These are phyloP conservation scores for Trypanosomatidae sp. DNA, from an alignment of 208 protist genomes.

Conservation along the genomic window DNA sequence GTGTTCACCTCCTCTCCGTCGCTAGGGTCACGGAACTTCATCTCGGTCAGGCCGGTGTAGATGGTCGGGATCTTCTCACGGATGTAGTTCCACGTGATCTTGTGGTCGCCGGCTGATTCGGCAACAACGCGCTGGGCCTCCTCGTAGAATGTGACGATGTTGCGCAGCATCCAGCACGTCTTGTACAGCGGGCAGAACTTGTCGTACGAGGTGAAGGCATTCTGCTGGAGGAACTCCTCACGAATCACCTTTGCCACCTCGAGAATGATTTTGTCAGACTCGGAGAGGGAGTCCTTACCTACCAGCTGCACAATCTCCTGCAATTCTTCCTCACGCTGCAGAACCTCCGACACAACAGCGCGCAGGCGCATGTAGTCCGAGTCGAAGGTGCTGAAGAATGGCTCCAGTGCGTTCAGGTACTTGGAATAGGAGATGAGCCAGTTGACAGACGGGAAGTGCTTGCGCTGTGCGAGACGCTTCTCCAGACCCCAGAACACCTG, in stretches of 20 bases:
- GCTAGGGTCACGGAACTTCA: conserved; percentile 91
- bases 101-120: conserved; percentile 90
- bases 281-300: conserved; percentile 99
- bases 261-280: conserved; percentile 99
- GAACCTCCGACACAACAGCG: conserved; percentile 94
- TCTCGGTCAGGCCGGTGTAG: conserved; percentile 86
- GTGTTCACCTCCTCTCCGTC: conserved; percentile 87
- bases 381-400: conserved; percentile 97
- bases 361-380: conserved; percentile 96
- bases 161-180: conserved; percentile 98
- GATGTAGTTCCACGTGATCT: conserved; percentile 97
- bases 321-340: conserved; percentile 99
- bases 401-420: conserved; percentile 97
- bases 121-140: conserved; percentile 91
- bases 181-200: conserved; percentile 98
- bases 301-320: conserved; percentile 99
- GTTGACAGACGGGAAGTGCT: conserved; percentile 99
- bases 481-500: conserved; percentile 99
- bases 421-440: conserved; percentile 99
- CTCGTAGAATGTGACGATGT: conserved; percentile 98
- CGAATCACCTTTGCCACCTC: conserved; percentile 99
- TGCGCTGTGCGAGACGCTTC: conserved; percentile 99
- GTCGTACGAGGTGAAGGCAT: conserved; percentile 99
- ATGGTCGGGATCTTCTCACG: conserved; percentile 88
- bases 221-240: conserved; percentile 99